phyloP scores from a whole-genome alignment of 169 alveolate genomes.

The Plasmodium adleri region DNA sequence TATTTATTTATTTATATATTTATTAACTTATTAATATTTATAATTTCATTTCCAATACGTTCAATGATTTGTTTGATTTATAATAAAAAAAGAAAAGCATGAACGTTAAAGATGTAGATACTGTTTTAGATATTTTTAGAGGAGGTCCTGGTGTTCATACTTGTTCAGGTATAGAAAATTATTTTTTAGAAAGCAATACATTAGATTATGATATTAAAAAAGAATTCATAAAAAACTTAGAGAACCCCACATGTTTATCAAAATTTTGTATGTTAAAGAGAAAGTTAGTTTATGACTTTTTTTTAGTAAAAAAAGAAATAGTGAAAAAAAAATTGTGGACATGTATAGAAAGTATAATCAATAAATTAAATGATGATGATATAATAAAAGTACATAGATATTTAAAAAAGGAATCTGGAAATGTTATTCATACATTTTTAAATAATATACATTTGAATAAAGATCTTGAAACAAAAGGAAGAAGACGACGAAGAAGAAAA shows the following conservation, averaged over 20 bases:
- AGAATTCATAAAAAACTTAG: conserved; percentile 37
- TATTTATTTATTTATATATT: too few relatives aligned
- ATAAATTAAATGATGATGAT: conserved; percentile 37
- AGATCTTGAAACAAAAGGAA: neutral
- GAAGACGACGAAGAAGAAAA: neutral
- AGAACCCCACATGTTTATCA: conserved; percentile 29
- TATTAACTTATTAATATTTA: neutral
- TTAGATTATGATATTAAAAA: conserved; percentile 39
- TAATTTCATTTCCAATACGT: neutral
- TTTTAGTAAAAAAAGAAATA: conserved; percentile 32
- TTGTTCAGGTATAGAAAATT: conserved; percentile 32
- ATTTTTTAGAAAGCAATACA: conserved; percentile 33
- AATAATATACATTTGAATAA: conserved; percentile 1
- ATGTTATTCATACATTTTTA: conserved; percentile 3
- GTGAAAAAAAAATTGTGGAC: conserved; percentile 36
- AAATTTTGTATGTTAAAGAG: conserved; percentile 25
- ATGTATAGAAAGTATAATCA: neutral
- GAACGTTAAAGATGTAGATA: neutral
- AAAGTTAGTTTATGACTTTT: conserved; percentile 30
- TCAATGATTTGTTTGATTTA: neutral
- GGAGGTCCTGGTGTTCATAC: conserved; percentile 66
- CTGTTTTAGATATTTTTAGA: conserved; percentile 28
- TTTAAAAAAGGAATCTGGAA: neutral
- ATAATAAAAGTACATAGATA: conserved; percentile 2
- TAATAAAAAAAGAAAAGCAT: neutral